These are phyloP conservation scores for Lasiodiplodia sp. DNA, from an alignment of 2,329 filamentous ascomycete genomes.

Conservation along the genomic window DNA sequence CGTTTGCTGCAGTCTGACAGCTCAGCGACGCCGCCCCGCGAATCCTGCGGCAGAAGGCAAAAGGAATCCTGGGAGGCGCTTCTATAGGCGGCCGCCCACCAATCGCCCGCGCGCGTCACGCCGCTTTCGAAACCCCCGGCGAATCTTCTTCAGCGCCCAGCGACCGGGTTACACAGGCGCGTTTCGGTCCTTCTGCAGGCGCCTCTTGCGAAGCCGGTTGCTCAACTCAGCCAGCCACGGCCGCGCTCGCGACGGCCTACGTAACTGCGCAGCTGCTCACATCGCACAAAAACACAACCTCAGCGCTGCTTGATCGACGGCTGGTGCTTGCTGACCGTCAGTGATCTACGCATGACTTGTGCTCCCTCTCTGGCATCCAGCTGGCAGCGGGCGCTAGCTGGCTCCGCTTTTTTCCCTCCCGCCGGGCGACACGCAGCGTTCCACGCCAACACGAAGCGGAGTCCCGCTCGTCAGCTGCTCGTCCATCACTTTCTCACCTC, in stretches of 20 bases:
- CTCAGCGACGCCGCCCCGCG: background rate
- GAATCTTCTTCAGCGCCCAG: constrained; percentile 22
- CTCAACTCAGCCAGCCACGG: constrained; percentile 7
- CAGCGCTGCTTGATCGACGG: background rate
- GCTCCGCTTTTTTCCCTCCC: constrained; percentile 21
- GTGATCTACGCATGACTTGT: constrained; percentile 26
- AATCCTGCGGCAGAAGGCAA: constrained; percentile 6
- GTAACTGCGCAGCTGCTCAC: constrained; percentile 24
- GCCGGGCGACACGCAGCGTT: constrained; percentile 5
- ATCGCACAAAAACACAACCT: constrained; percentile 3
- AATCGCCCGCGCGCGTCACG: background rate
- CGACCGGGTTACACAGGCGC: constrained; percentile 18
- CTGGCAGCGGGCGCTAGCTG: background rate
- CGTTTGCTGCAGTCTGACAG: background rate
- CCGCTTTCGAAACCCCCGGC: background rate
- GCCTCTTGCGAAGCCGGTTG: background rate
- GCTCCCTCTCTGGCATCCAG: background rate
- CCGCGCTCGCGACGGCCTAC: background rate
- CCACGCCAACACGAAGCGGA: constrained; percentile 22
- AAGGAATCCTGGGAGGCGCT: background rate
- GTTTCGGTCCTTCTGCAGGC: background rate
- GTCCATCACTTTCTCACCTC: constrained; percentile 1
- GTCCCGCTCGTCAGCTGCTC: constrained; percentile 13
- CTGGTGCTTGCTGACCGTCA: constrained; percentile 29
- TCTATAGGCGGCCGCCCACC: background rate